A percentile compares a stretch with the other conserved stretches of the same genome.
Conservation (phyloP, 768 basidiomycete species). For the Russula griseocarnosa region DNA sequence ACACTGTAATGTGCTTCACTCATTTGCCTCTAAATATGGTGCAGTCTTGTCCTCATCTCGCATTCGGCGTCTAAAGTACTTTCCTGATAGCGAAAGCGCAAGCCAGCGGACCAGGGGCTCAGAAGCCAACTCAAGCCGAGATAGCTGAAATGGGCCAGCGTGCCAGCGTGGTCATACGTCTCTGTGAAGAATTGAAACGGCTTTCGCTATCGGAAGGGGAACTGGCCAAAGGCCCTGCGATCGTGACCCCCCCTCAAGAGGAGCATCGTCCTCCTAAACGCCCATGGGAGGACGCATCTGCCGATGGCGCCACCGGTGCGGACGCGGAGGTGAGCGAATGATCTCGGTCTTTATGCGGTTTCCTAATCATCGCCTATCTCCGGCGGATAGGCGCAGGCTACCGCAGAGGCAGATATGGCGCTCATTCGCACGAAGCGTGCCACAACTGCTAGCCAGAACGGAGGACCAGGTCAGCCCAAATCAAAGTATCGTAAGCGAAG, state of each 20-base stretch:
- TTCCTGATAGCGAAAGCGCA: conserved; percentile 37
- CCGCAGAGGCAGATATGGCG: conserved; percentile 82
- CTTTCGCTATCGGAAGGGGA: conserved; percentile 33
- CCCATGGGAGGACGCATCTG: conserved; percentile 72
- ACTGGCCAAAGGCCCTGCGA: conserved; percentile 29
- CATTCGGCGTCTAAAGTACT: not conserved
- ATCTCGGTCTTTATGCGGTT: conserved; percentile 20
- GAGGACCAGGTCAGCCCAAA: conserved; percentile 51
- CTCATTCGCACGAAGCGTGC: conserved; percentile 77
- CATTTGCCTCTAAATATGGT: conserved; percentile 70
- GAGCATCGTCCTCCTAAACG: conserved; percentile 66
- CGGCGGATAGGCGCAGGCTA: conserved; percentile 47
- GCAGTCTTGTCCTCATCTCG: conserved; percentile 28
- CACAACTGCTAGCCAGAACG: conserved; percentile 52
- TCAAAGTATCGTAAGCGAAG: conserved; percentile 83
- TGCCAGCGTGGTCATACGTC: conserved; percentile 61
- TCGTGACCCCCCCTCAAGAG: conserved; percentile 35
- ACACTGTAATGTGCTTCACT: conserved; percentile 57
- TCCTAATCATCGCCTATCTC: conserved; percentile 28
- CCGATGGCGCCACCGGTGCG: conserved; percentile 36
- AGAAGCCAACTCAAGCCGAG: conserved; percentile 50
- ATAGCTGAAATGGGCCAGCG: conserved; percentile 65
- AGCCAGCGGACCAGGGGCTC: conserved; percentile 43
- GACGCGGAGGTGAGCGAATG: conserved; percentile 22
- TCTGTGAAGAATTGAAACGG: conserved; percentile 59